phyloP scores from a whole-genome alignment of 345 rosid genomes.

The Geranium brycei region DNA sequence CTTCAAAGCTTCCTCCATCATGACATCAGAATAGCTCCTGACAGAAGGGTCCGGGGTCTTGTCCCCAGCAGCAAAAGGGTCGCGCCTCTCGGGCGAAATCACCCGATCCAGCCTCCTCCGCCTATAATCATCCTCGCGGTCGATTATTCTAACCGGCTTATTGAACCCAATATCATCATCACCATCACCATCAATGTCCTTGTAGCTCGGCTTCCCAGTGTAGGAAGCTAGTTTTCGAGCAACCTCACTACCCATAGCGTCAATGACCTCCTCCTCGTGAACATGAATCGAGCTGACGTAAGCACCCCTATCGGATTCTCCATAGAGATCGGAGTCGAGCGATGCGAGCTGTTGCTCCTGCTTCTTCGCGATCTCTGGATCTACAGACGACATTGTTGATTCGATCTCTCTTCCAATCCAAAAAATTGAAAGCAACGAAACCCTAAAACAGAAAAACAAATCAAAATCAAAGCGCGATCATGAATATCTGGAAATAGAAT shows the following conservation, averaged over 20 bases:
- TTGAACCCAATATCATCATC: conserved; percentile 45
- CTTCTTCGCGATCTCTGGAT: conserved; percentile 65
- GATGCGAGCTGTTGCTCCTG: conserved; percentile 79
- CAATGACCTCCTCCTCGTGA: conserved; percentile 79
- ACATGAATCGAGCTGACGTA: conserved; percentile 66
- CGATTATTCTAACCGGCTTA: conserved; percentile 59
- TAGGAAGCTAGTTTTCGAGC: conserved; percentile 71
- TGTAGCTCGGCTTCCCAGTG: conserved; percentile 68
- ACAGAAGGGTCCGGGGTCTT: conserved; percentile 81
- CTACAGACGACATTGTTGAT: conserved; percentile 23
- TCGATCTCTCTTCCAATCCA: background rate
- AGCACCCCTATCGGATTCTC: conserved; percentile 50
- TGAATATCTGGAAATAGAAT: background rate
- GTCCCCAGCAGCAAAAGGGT: conserved; percentile 80
- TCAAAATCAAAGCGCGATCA: background rate
- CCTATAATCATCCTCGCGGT: conserved; percentile 87
- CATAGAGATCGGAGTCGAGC: conserved; percentile 76
- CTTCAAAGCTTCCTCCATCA: conserved; percentile 73
- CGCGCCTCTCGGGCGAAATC: conserved; percentile 87
- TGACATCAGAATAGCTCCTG: conserved; percentile 65
- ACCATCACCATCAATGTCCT: conserved; percentile 50
- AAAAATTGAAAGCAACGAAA: background rate
- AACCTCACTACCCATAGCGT: conserved; percentile 49
- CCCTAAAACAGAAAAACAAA: background rate
- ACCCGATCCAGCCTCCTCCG: conserved; percentile 68